Conservation (phyloP, 805 yeast species). For the Lipomyces spencermartinsiae region DNA sequence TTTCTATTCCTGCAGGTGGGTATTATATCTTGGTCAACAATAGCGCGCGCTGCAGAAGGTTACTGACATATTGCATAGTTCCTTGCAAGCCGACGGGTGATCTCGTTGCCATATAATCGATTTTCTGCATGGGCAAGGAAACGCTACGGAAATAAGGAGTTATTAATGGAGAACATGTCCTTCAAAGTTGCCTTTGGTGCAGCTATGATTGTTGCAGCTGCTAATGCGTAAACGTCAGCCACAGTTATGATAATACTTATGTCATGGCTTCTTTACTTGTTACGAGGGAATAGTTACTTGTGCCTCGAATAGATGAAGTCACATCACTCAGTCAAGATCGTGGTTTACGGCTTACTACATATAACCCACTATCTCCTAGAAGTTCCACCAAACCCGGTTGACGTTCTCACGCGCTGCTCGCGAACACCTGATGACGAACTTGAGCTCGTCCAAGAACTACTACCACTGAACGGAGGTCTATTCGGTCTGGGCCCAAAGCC, state of each 20-base stretch:
- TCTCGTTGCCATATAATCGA: slow-evolving; percentile 49
- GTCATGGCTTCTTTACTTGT: not conserved
- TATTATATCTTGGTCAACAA: not conserved
- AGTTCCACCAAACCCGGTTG: slow-evolving; percentile 33
- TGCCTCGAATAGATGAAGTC: too few species aligned
- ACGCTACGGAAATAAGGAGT: slow-evolving; percentile 52
- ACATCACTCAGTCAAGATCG: too few species aligned
- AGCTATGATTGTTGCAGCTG: slow-evolving; percentile 62
- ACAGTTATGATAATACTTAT: not conserved
- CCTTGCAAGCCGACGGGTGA: slow-evolving; percentile 57
- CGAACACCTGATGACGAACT: not conserved
- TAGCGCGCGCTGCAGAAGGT: slow-evolving; percentile 7
- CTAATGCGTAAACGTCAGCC: slow-evolving; percentile 46
- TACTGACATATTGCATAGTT: slow-evolving; percentile 48
- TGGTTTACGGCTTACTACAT: not conserved
- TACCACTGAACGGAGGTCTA: not conserved
- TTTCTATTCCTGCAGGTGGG: slow-evolving; percentile 44
- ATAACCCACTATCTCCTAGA: slow-evolving; percentile 20
- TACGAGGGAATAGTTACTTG: too few species aligned
- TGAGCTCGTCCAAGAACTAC: not conserved
- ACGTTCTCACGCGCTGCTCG: not conserved
- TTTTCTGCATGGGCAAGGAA: slow-evolving; percentile 45
- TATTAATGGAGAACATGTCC: slow-evolving; percentile 60
- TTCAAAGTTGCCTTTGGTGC: slow-evolving; percentile 61
- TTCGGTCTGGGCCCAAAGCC: not conserved